A percentile compares a stretch with the other conserved stretches of the same genome.
These are phyloP conservation scores for Irpex sp. DNA, from an alignment of 1,284 basidiomycete species.

Conservation along the genomic window DNA sequence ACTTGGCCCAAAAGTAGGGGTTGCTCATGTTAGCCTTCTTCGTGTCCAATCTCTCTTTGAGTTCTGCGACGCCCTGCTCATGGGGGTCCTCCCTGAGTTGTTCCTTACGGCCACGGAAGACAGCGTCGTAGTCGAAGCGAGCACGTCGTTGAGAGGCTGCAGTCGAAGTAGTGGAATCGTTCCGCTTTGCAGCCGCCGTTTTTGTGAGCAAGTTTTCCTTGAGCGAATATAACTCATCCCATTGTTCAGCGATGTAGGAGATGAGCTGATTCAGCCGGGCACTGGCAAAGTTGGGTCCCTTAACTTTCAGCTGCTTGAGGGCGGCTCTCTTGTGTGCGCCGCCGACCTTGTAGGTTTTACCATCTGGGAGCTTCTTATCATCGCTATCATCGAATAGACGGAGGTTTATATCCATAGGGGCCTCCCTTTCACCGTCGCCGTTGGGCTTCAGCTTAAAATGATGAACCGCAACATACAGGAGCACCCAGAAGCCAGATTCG, in stretches of 20 bases:
- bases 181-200: too few relatives aligned
- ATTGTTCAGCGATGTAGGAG: not conserved
- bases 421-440: too few relatives aligned
- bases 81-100: too few relatives aligned
- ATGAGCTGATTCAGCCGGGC: not conserved
- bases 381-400: not conserved
- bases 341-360: not conserved
- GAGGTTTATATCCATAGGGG: not conserved
- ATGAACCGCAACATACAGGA: not conserved
- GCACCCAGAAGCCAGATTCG: conserved; percentile 3
- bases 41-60: not conserved
- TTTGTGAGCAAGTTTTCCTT: too few relatives aligned
- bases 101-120: too few relatives aligned
- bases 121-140: too few relatives aligned
- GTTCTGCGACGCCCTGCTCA: too few relatives aligned
- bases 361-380: not conserved
- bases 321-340: not conserved
- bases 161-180: too few relatives aligned
- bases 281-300: not conserved
- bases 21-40: not conserved
- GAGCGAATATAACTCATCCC: not conserved
- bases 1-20: not conserved
- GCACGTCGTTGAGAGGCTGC: too few relatives aligned
- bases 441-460: not conserved
- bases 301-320: not conserved